Percentiles rank a stretch among this genome's conserved stretches.
Conservation (phyloP, 2,329 filamentous ascomycete species). For the Nemania sp. region DNA sequence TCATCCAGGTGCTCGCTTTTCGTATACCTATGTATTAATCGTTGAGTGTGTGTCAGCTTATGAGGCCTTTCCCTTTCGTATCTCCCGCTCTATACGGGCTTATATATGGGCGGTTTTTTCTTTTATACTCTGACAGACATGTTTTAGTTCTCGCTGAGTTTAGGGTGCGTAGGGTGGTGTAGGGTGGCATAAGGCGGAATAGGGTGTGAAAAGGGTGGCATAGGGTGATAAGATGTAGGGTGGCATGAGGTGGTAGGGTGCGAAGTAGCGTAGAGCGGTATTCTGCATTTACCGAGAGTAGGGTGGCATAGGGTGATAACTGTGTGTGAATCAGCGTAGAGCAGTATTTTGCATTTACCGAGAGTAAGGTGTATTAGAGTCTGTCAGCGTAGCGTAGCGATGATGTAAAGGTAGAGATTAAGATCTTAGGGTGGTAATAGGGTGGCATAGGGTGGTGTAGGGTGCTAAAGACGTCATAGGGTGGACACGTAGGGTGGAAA, state of each 20-base stretch:
- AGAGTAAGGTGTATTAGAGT: neutral
- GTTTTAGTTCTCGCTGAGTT: neutral
- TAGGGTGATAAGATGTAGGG: slow-evolving; percentile 4
- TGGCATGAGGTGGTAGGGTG: neutral
- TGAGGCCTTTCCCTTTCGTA: neutral
- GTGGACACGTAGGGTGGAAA: slow-evolving; percentile 15
- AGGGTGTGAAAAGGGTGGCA: neutral
- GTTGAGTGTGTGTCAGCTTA: neutral
- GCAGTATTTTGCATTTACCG: neutral
- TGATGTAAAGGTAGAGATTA: neutral
- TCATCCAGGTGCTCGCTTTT: neutral
- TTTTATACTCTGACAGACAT: too few species aligned
- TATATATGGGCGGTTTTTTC: neutral
- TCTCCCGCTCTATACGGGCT: neutral
- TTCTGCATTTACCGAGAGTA: too few species aligned
- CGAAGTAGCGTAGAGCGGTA: neutral
- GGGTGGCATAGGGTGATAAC: too few species aligned
- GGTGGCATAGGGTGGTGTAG: slow-evolving; percentile 14
- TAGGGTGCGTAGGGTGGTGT: neutral
- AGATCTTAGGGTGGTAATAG: neutral
- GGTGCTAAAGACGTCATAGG: slow-evolving; percentile 20
- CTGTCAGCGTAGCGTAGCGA: neutral
- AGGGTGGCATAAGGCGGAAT: neutral
- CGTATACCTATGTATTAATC: neutral
- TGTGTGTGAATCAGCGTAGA: too few species aligned